These are phyloP conservation scores for Lomentospora prolificans DNA, from an alignment of 2,329 filamentous ascomycete species.

Conservation along the genomic window DNA sequence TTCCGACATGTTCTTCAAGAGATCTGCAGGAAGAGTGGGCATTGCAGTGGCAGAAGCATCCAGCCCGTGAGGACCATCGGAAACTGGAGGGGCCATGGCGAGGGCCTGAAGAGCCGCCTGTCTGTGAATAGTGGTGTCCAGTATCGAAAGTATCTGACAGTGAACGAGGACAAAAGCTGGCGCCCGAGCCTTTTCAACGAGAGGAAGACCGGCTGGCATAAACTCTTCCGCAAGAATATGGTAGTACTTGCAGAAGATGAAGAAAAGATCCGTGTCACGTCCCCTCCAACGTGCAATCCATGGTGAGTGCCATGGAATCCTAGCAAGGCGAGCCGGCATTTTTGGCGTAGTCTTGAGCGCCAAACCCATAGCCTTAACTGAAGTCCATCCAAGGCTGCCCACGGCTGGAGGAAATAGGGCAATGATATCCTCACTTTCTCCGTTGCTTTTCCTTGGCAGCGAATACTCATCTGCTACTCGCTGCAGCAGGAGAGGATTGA, in stretches of 20 bases:
- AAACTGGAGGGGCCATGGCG: constrained; percentile 28
- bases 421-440: constrained; percentile 55
- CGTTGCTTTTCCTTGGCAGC: constrained; percentile 43
- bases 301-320: constrained; percentile 74
- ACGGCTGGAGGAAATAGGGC: constrained; percentile 61
- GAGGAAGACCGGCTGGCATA: constrained; percentile 43
- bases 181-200: constrained; percentile 49
- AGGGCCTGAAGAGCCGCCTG: constrained; percentile 45
- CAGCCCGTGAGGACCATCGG: constrained; percentile 38
- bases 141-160: constrained; percentile 65
- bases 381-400: constrained; percentile 46
- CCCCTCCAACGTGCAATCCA: constrained; percentile 85
- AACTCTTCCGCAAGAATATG: constrained; percentile 71
- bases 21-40: constrained; percentile 55
- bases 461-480: constrained; percentile 62
- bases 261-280: constrained; percentile 80
- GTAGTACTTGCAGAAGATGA: constrained; percentile 84
- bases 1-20: constrained; percentile 74
- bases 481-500: constrained; percentile 58
- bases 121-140: constrained; percentile 78
- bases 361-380: constrained; percentile 36
- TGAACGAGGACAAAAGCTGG: constrained; percentile 75
- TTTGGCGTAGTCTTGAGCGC: constrained; percentile 55
- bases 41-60: constrained; percentile 59
- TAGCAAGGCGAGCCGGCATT: constrained; percentile 56